These are phyloP conservation scores for Ensete ventricosum DNA, from an alignment of 176 grass and related monocot species.

Conservation along the genomic window DNA sequence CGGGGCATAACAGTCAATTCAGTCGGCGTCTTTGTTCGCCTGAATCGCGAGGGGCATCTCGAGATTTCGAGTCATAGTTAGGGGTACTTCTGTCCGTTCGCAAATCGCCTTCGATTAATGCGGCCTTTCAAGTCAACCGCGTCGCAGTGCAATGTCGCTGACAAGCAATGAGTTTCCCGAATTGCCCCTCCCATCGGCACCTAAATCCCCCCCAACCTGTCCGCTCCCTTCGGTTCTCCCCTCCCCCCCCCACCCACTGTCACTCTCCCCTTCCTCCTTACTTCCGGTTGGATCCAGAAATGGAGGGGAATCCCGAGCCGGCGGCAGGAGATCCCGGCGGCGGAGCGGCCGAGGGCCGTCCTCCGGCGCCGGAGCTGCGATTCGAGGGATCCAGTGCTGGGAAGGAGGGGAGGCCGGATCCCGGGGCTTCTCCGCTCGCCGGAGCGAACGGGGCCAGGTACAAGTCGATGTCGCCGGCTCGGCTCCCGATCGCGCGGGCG, in stretches of 20 bases:
- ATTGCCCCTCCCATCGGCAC: background rate
- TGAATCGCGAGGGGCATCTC: background rate
- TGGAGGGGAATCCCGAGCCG: conserved; percentile 1
- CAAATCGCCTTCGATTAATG: background rate
- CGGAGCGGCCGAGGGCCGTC: background rate
- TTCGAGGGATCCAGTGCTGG: conserved; percentile 4
- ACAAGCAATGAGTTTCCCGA: background rate
- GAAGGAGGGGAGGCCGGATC: background rate
- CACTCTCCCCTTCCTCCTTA: background rate
- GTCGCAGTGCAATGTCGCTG: background rate
- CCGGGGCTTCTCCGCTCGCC: background rate
- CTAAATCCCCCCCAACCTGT: background rate
- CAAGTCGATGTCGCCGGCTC: conserved; percentile 92
- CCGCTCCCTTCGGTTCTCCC: background rate
- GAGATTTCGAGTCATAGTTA: background rate
- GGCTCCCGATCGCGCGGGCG: conserved; percentile 83
- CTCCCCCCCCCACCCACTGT: background rate
- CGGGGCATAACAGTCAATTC: background rate
- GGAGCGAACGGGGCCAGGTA: conserved; percentile 56
- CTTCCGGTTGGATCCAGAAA: background rate
- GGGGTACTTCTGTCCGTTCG: background rate
- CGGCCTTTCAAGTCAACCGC: background rate
- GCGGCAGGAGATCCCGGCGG: background rate
- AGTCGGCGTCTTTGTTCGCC: too few species aligned
- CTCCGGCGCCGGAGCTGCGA: conserved; percentile 1